phyloP scores from a whole-genome alignment of 1,284 basidiomycete species.

The Ceratobasidium sp. region DNA sequence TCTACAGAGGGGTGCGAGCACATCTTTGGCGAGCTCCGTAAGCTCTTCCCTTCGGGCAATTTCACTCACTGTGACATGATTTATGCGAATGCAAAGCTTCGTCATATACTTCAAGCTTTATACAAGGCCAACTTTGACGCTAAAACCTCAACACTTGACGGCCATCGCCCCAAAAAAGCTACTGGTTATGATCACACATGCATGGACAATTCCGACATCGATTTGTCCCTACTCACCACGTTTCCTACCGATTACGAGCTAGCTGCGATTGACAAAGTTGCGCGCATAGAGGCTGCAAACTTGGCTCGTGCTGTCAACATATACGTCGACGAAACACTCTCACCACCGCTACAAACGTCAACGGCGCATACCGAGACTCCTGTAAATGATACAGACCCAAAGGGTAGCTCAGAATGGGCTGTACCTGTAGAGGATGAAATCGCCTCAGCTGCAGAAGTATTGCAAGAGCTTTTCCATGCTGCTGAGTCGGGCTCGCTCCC shows the following conservation, averaged over 20 bases:
- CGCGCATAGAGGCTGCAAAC: background rate
- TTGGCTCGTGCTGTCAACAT: background rate
- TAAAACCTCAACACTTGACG: too few relatives aligned
- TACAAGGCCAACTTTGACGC: background rate
- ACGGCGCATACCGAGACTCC: background rate
- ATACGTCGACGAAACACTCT: background rate
- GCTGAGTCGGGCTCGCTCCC: background rate
- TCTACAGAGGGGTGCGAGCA: constrained; percentile 60
- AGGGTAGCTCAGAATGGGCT: background rate
- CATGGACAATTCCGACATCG: background rate
- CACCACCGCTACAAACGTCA: too few relatives aligned
- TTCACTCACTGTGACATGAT: constrained; percentile 59
- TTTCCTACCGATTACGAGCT: background rate
- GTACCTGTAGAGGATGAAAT: background rate
- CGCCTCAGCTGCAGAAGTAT: background rate
- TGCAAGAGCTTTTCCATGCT: background rate
- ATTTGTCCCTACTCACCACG: background rate
- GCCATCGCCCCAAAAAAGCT: background rate
- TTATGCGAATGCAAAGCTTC: constrained; percentile 55
- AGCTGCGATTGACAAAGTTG: background rate
- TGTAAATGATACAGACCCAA: background rate
- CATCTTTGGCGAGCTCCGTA: constrained; percentile 56
- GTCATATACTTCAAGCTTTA: background rate
- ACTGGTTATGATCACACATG: background rate
- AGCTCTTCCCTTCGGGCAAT: constrained; percentile 55